Evolutionary conservation across 208 protist genomes (phyloP), one percentile per base, ranked within the genome.

Genomic region (Naegleria lovaniensis): DNA sequence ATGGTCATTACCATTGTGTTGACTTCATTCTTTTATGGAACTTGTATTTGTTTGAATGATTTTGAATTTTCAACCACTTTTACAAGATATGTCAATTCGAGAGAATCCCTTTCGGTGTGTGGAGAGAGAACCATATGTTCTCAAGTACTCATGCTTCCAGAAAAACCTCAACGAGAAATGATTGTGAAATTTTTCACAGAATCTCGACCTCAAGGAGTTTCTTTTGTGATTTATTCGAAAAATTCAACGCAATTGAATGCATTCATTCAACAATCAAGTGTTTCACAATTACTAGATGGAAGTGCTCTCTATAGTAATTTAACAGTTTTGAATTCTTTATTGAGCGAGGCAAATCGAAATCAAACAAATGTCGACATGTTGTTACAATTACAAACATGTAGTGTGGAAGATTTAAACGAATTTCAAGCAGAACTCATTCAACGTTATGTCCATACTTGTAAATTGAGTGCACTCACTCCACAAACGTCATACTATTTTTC

Each of bases 101-200:
- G 58, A 75, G 43, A 48, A 48, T n/a, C 19, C 1, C 25, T 75
- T 4, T 75, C 58, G 1, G 58, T 75, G 13, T 75, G 58, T 75
- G 58, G 25, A n/a, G 58, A 29, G 13, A 75, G 25, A n/a, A n/a
- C 2, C 3, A 87, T 87, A 7, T 87, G 83, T 87, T 29, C 9
- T 16, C 7, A 51, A 15, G 48, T 40, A n/a, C 15, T 88, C 33
- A 59, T 41, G 29, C 36, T 88, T 22, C 85, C 85, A 36, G 85
- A 88, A 38, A 88, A 58, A 39, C 43, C 85, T 25, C 29, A 51
- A 11, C 19, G 29, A 58, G 85, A 88, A 88, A 55, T 88, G 41
- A 88, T 88, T 88, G 41, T 88, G n/a, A 88, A 88, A 58, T 88
- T 88, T 38, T 59, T 59, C n/a, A 39, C 41, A 19, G 41, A 52